Conservation (phyloP, 2,329 filamentous ascomycete genomes). For the Cladosporium sp. region DNA sequence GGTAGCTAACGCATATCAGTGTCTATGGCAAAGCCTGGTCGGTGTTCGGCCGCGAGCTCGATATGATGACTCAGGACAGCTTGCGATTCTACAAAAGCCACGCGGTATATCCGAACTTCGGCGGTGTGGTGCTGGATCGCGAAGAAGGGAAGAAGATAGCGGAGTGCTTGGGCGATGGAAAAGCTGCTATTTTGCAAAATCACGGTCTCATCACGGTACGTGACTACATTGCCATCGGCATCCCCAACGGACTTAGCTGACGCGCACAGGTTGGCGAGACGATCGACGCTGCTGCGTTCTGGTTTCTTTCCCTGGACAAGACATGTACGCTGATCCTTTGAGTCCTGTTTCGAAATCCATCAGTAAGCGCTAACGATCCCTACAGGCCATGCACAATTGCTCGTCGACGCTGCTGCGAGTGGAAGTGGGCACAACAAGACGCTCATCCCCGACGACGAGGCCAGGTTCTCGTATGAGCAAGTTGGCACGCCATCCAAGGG, state of each 20-base stretch:
- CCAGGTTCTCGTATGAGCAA: conserved; percentile 36
- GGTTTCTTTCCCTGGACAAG: conserved; percentile 44
- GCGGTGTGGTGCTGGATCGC: conserved; percentile 42
- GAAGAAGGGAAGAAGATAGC: conserved; percentile 46
- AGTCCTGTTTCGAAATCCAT: neutral
- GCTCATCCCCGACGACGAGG: conserved; percentile 39
- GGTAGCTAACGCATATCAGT: conserved; percentile 22
- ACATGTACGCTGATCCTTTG: conserved; percentile 28
- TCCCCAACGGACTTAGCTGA: neutral
- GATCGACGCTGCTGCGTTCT: conserved; percentile 44
- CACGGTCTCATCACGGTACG: conserved; percentile 43
- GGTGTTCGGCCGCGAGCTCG: conserved; percentile 43
- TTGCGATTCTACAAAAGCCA: conserved; percentile 40
- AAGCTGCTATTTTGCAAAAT: conserved; percentile 41
- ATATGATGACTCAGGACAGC: conserved; percentile 45
- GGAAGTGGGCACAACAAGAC: conserved; percentile 38
- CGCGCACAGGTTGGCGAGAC: conserved; percentile 26
- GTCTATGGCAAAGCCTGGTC: conserved; percentile 46
- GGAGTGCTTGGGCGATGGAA: conserved; percentile 35
- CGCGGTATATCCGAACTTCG: conserved; percentile 41
- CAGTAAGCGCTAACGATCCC: neutral
- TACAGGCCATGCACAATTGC: conserved; percentile 37
- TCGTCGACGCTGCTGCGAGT: conserved; percentile 40
- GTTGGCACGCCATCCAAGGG: conserved; percentile 49
- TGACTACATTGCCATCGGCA: neutral